phyloP scores from a whole-genome alignment of 108 stramenopile genomes.

The Discostella pseudostelligera region DNA sequence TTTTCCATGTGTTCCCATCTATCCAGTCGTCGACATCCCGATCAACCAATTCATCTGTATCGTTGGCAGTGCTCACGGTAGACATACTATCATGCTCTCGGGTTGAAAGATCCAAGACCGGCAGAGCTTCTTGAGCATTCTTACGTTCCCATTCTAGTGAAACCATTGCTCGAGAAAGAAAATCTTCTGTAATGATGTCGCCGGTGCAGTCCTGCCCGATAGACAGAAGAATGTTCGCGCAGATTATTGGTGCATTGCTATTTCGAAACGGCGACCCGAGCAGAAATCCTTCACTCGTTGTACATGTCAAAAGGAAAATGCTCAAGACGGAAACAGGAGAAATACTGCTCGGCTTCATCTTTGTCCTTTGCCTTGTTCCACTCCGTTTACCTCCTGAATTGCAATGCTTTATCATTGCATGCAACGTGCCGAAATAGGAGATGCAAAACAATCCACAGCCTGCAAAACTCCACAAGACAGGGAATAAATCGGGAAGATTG shows the following conservation, averaged over 20 bases:
- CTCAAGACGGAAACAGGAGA: not conserved
- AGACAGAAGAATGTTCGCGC: not conserved
- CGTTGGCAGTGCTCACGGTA: not conserved
- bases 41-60: not conserved
- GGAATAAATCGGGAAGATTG: constrained; percentile 69
- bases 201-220: not conserved
- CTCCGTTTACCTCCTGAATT: not conserved
- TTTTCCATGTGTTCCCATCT: constrained; percentile 27
- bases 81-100: constrained; percentile 22
- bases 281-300: constrained; percentile 4
- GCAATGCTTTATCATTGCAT: constrained; percentile 17
- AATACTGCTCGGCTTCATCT: not conserved
- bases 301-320: not conserved
- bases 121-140: constrained; percentile 21
- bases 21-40: constrained; percentile 6
- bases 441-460: constrained; percentile 70
- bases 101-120: constrained; percentile 23
- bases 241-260: not conserved
- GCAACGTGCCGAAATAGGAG: constrained; percentile 27
- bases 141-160: constrained; percentile 35
- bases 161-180: constrained; percentile 18
- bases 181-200: constrained; percentile 15
- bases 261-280: not conserved
- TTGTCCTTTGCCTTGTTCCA: not conserved
- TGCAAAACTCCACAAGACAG: constrained; percentile 72